These are phyloP conservation scores for Nicotiana attenuata DNA, from an alignment of 257 asterid genomes.

Conservation along the genomic window DNA sequence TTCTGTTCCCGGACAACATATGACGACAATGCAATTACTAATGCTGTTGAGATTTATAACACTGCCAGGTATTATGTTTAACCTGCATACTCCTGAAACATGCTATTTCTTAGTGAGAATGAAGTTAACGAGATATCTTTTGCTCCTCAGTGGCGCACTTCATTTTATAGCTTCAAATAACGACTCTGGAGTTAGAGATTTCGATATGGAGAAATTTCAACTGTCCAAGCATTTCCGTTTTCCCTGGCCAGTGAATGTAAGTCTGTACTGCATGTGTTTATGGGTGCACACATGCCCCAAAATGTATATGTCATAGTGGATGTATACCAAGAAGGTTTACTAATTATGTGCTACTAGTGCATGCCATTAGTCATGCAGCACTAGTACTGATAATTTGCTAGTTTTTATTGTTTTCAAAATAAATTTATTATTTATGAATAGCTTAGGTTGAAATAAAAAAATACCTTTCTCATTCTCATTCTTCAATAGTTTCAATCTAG, in stretches of 20 bases:
- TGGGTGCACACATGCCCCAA: neutral
- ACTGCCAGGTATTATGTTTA: conserved; percentile 53
- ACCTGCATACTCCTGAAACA: neutral
- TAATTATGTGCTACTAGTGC: neutral
- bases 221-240: conserved; percentile 58
- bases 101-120: conserved; percentile 5
- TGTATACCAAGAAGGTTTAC: neutral
- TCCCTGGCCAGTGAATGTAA: conserved; percentile 94
- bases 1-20: conserved; percentile 88
- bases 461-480: neutral
- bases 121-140: neutral
- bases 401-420: neutral
- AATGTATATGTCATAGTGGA: neutral
- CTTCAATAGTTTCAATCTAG: neutral
- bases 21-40: conserved; percentile 93
- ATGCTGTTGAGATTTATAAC: conserved; percentile 79
- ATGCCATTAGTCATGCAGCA: neutral
- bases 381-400: neutral
- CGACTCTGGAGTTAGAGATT: conserved; percentile 84
- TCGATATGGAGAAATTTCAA: conserved; percentile 85
- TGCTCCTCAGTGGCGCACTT: conserved; percentile 33
- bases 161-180: conserved; percentile 89
- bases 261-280: conserved; percentile 17
- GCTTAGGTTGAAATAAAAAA: neutral
- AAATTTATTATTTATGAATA: neutral